Evolutionary conservation across 805 yeast species (phyloP), one percentile per base, ranked within the genome.

Genomic region (Isabelozyma rhagii): DNA sequence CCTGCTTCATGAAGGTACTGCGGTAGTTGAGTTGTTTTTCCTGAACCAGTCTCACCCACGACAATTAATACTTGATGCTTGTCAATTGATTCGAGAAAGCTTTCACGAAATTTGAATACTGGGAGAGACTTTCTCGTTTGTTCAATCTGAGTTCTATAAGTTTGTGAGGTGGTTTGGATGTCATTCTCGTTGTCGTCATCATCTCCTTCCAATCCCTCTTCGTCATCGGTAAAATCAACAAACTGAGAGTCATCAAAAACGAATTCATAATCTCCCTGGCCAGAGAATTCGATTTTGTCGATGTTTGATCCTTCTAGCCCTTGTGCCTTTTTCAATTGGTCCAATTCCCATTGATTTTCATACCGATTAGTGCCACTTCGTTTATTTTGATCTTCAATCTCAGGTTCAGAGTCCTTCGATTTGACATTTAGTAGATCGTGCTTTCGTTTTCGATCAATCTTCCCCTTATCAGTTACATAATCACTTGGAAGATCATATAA

Each of bases 21-120:
- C 0, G 97, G 97, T 8, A 92, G 64, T 64, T 92, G 97, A 0
- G 97, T 92, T 0, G 97, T 92, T 61, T 92, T 92, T 60, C 97
- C 97, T 0, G 97, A 91, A 43, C 97, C 96, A 0, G 96, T 88
- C 62, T 88, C 96, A 50, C 96, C 96, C 39, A 88, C 93, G 31
- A 88, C 82, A 41, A 88, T 83, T 38, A 88, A 57, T 0, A 85
- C 83, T 62, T 89, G 96, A 56, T 86, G 77, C 27, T 78, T 69
- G 21, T 67, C 63, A 8, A 92, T 77, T 0, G 89, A 84, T 0
- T 75, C 71, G 29, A 92, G 64, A 14, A 92, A 75, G 34, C 81
- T 76, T 2, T 78, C 71, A 43, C 92, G 71, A 57, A 80, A 85
- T 46, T 76, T 68, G 58, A 75, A 90, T 1, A 91, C 96, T 0